phyloP scores from a whole-genome alignment of 495 filamentous ascomycete genomes.

The Aspergillus affinis region DNA sequence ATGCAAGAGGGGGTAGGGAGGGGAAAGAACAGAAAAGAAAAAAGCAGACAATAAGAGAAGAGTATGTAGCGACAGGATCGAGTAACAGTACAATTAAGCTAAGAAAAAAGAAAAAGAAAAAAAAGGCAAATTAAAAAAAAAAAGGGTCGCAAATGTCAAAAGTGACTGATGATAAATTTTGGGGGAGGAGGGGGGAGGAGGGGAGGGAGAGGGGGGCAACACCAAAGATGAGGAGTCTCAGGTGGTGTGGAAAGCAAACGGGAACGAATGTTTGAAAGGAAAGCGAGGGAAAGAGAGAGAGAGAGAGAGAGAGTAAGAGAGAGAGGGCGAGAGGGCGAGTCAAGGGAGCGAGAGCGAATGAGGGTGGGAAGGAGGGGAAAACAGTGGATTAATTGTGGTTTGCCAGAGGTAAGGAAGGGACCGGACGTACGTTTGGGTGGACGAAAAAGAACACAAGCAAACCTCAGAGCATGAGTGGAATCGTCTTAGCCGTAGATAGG shows the following conservation, averaged over 20 bases:
- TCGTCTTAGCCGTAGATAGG: no score
- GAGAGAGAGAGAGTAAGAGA: constrained; percentile 2
- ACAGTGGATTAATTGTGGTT: constrained; percentile 4
- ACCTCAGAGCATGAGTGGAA: constrained; percentile 40
- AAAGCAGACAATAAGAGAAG: neutral
- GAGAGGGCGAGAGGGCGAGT: neutral
- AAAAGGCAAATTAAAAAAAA: neutral
- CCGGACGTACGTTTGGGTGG: constrained; percentile 43
- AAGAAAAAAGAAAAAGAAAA: neutral
- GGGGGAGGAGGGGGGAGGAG: constrained; percentile 2
- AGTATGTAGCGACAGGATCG: neutral
- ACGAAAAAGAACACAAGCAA: constrained; percentile 36
- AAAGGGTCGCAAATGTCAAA: neutral
- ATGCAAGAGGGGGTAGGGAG: neutral
- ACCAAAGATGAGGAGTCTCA: neutral
- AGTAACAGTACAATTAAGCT: neutral
- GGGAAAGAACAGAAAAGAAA: constrained; percentile 1
- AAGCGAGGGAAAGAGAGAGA: constrained; percentile 14
- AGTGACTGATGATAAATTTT: neutral
- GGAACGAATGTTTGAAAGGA: constrained; percentile 8
- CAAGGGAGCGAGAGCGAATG: neutral
- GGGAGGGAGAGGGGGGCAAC: constrained; percentile 2
- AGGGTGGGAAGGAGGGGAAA: neutral
- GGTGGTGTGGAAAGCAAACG: constrained; percentile 8
- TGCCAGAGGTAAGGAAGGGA: constrained; percentile 11